These are phyloP conservation scores for Ampelocalamus luodianensis DNA, from an alignment of 176 grass and related monocot genomes.

Conservation along the genomic window DNA sequence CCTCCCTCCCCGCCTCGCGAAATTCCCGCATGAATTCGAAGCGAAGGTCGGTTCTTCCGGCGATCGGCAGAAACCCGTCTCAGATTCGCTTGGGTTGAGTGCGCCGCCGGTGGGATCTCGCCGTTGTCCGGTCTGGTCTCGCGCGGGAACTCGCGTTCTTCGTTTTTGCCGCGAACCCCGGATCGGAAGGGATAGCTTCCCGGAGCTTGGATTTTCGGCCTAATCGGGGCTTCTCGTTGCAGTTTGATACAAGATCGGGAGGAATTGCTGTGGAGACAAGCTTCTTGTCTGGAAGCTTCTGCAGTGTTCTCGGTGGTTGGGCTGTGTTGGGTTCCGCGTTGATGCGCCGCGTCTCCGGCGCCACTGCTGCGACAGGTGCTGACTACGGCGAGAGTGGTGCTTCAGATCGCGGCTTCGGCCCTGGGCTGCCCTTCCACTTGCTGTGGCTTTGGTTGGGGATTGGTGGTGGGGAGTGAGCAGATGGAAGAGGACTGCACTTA, in stretches of 20 bases:
- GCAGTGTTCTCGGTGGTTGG: background rate
- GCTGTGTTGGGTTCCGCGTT: slow-evolving; percentile 5
- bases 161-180: background rate
- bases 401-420: slow-evolving; percentile 2
- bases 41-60: background rate
- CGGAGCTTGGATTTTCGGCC: background rate
- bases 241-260: background rate
- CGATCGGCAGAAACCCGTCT: background rate
- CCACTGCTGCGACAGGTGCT: background rate
- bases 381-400: background rate
- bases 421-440: slow-evolving; percentile 4
- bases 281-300: slow-evolving; percentile 18
- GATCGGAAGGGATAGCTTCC: background rate
- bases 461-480: slow-evolving; percentile 51
- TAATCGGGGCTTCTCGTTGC: background rate
- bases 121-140: background rate
- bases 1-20: background rate
- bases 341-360: slow-evolving; percentile 45
- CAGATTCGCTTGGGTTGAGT: slow-evolving; percentile 10
- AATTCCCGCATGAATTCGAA: background rate
- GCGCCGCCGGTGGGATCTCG: background rate
- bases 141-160: background rate
- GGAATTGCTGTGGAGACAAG: background rate
- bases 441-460: slow-evolving; percentile 62
- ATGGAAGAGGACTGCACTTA: slow-evolving; percentile 55